Base-by-base conservation (phyloP, 441 rosid species). In the Populus tomentosa region DNA sequence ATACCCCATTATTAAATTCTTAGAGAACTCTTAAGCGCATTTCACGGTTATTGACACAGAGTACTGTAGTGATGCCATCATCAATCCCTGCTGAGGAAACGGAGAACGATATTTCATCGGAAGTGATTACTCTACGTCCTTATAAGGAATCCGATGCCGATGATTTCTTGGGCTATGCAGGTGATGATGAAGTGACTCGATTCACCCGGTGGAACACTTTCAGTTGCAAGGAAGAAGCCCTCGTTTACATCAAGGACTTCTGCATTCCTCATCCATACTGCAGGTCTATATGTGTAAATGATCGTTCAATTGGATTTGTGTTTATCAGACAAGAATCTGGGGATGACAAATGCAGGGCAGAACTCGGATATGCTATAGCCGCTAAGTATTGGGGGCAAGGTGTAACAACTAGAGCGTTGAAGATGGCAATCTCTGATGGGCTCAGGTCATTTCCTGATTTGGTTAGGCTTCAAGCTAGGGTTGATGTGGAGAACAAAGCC, bases 331-430 rank as follows among this genome's bases (percentile, higher is more conserved):
- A 87, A 0, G 82, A 80, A 23, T 74, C 79, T 0, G 88, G 86
- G 10, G 81, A 85, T 6, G 83, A 82, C 70, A 69, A 75, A 77
- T 78, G 83, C 67, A 69, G 86, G 64, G 88, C 84, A 8, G 80
- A 83, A 33, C 24, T 83, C 3, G 89, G 88, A 14, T 85, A 82
- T 64, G 87, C 83, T 7, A 33, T 89, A 36, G 85, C 88, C 4
- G 77, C 73, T 14, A 80, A 82, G 79, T 80, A 80, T 74, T 86
- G 88, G 94, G 92, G 89, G 6, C 82, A 75, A 10, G 91, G 90
- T 28, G 76, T 86, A 30, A 82, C 80, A 30, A 84, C 87, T 24
- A 67, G 24, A 10, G 91, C 89, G 6, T 74, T 86, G 70, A 80
- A 76, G 32, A 20, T 78, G 63, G 90, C 87, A 23, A 46, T 82